phyloP scores from a whole-genome alignment of 139 green algal genomes.

The Deuterostichococcus epilithicus region DNA sequence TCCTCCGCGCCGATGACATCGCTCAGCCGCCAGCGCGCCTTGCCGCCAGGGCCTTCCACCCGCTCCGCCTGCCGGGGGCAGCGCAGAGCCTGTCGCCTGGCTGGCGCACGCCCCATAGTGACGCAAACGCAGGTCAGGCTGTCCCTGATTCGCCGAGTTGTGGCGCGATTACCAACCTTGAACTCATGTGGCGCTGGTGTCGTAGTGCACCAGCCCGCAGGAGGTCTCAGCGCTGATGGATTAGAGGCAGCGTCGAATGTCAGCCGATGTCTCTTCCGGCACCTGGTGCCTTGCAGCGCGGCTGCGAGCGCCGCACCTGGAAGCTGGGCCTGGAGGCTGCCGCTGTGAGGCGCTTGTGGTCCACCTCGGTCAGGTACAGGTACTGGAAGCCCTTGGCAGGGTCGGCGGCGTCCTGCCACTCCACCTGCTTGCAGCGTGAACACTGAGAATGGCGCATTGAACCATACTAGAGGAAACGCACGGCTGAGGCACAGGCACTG shows the following conservation, averaged over 20 bases:
- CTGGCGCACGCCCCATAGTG: too few species aligned
- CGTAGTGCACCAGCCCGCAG: too few species aligned
- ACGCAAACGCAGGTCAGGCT: too few species aligned
- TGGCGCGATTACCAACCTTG: too few species aligned
- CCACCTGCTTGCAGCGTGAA: background rate
- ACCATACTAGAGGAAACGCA: background rate
- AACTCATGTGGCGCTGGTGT: too few species aligned
- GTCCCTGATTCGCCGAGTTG: too few species aligned
- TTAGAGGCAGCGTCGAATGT: too few species aligned
- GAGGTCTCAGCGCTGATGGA: too few species aligned
- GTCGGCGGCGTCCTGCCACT: constrained; percentile 37
- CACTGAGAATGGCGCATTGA: background rate
- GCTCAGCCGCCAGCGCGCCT: constrained; percentile 56
- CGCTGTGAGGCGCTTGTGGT: constrained; percentile 62
- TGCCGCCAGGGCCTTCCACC: constrained; percentile 7
- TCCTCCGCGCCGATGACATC: constrained; percentile 95
- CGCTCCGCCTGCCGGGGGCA: background rate
- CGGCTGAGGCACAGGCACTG: background rate
- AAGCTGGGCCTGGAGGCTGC: background rate
- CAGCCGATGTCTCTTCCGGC: too few species aligned
- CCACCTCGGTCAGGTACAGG: constrained; percentile 84
- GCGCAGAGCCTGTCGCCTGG: too few species aligned
- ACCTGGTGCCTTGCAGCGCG: too few species aligned
- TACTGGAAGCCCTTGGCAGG: constrained; percentile 85
- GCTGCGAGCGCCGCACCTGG: too few species aligned